These are phyloP conservation scores for Neurospora pannonica DNA, from an alignment of 495 filamentous ascomycete species.

Conservation along the genomic window DNA sequence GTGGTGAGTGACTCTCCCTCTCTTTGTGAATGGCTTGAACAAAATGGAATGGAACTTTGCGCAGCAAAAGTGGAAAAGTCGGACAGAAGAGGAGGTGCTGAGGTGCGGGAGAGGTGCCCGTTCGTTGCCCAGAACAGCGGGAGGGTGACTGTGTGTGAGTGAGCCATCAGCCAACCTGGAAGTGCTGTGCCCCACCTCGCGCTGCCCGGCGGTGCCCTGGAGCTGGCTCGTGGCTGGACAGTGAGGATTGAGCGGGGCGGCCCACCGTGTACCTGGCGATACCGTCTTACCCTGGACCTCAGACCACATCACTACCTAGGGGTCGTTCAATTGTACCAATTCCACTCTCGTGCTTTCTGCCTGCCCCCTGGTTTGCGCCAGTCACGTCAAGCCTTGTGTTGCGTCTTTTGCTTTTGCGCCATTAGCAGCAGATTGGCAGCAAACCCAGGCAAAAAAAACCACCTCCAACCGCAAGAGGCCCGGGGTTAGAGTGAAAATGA, in stretches of 20 bases:
- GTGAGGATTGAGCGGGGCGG: neutral
- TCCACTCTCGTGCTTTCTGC: neutral
- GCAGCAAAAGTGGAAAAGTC: neutral
- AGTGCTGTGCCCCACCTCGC: neutral
- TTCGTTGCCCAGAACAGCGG: neutral
- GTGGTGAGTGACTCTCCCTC: constrained; percentile 2
- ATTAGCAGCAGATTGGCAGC: neutral
- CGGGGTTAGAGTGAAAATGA: neutral
- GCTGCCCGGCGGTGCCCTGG: neutral
- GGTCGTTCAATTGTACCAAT: neutral
- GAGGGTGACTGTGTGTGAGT: neutral
- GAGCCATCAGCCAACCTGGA: neutral
- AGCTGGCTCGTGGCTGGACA: neutral
- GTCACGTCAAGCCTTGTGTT: neutral
- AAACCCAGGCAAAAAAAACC: neutral
- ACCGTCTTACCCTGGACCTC: neutral
- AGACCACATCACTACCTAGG: neutral
- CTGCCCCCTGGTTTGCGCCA: neutral
- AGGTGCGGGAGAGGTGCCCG: neutral
- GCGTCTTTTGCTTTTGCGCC: neutral
- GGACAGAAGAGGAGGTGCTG: neutral
- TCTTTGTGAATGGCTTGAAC: constrained; percentile 8
- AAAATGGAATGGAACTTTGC: neutral
- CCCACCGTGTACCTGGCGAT: neutral
- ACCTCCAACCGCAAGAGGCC: neutral